Evolutionary conservation across 352 stramenopile genomes (phyloP).

Genomic region (Phytopythium boreale): DNA sequence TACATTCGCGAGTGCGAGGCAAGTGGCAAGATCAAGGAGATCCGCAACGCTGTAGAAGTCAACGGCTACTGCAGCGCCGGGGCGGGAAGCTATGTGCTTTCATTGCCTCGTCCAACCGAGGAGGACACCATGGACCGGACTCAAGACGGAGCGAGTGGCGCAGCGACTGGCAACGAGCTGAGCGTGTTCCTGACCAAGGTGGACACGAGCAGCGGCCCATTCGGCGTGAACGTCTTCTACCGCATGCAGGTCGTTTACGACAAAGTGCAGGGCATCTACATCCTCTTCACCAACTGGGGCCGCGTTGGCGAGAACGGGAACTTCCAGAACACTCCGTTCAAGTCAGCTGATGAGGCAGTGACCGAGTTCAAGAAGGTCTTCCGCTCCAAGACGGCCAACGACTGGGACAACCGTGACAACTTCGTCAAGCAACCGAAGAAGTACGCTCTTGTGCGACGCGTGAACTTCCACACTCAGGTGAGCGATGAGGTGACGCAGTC

Average conservation of each 20-base stretch:
- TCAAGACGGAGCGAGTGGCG: not conserved
- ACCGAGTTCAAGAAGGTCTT: slow-evolving; percentile 84
- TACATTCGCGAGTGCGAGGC: not conserved
- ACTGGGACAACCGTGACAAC: slow-evolving; percentile 41
- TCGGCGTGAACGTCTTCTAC: slow-evolving; percentile 80
- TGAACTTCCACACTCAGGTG: slow-evolving; percentile 50
- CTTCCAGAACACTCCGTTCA: slow-evolving; percentile 77
- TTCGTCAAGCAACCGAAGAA: slow-evolving; percentile 69
- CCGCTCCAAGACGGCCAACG: slow-evolving; percentile 65
- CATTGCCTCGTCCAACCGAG: too few relatives aligned
- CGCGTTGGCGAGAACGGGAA: slow-evolving; percentile 69
- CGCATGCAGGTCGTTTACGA: slow-evolving; percentile 63
- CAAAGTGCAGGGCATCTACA: slow-evolving; percentile 59
- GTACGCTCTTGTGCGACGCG: slow-evolving; percentile 72
- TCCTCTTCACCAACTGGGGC: slow-evolving; percentile 83
- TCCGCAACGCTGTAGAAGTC: not conserved
- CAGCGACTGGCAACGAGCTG: slow-evolving; percentile 28
- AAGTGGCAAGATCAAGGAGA: not conserved
- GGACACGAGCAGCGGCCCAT: slow-evolving; percentile 65
- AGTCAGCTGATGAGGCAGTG: slow-evolving; percentile 40
- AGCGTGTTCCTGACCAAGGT: slow-evolving; percentile 69
- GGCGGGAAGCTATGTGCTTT: not conserved
- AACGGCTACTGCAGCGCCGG: not conserved
- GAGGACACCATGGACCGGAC: too few relatives aligned
- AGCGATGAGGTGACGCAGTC: slow-evolving; percentile 44